A percentile compares a stretch with the other conserved stretches of the same genome.
Conservation (phyloP, 805 yeast species). For the Naumovozyma castellii region DNA sequence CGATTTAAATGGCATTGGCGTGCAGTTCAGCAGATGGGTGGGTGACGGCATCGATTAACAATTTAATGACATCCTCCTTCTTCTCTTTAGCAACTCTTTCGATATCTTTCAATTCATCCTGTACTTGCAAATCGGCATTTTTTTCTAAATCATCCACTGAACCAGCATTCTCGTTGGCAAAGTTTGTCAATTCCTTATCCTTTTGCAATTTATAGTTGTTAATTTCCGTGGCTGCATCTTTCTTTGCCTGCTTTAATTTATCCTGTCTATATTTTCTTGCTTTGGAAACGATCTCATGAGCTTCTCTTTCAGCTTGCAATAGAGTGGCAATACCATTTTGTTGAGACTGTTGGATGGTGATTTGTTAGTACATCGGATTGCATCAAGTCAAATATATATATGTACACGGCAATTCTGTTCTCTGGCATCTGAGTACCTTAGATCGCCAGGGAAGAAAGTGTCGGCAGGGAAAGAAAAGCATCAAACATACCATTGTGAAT, state of each 20-base stretch:
- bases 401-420: no score
- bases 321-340: slow-evolving; percentile 32
- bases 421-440: no score
- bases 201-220: slow-evolving; percentile 75
- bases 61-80: slow-evolving; percentile 57
- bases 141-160: slow-evolving; percentile 44
- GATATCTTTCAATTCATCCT: slow-evolving; percentile 60
- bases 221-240: slow-evolving; percentile 86
- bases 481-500: no score
- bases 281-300: slow-evolving; percentile 89
- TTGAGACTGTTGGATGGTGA: slow-evolving; percentile 8
- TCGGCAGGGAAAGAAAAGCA: no score
- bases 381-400: no score
- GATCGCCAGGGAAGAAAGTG: no score
- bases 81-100: slow-evolving; percentile 53
- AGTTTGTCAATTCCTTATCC: slow-evolving; percentile 69
- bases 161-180: slow-evolving; percentile 61
- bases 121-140: slow-evolving; percentile 68
- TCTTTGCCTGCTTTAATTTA: slow-evolving; percentile 86
- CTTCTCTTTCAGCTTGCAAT: slow-evolving; percentile 81
- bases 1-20: slow-evolving; percentile 51
- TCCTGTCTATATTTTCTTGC: slow-evolving; percentile 76
- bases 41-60: slow-evolving; percentile 70
- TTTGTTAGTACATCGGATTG: background rate
- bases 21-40: slow-evolving; percentile 78